These are phyloP conservation scores for Exsudoporus frostii DNA, from an alignment of 768 basidiomycete genomes.

Conservation along the genomic window DNA sequence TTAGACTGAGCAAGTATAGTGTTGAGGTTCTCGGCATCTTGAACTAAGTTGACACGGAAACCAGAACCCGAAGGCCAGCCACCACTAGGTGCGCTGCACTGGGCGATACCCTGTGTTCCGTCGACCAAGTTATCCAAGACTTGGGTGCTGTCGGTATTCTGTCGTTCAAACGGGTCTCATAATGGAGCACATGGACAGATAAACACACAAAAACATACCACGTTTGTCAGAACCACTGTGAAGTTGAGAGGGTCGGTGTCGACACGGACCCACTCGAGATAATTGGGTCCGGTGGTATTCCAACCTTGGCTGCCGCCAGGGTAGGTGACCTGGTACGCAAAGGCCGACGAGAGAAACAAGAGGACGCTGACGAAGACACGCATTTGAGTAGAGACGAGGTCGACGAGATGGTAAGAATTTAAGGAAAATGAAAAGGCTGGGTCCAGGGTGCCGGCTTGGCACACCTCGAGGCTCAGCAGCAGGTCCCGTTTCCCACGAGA, in stretches of 20 bases:
- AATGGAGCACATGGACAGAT: background rate
- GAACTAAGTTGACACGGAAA: slow-evolving; percentile 74
- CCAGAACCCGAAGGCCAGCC: slow-evolving; percentile 62
- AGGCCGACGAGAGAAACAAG: slow-evolving; percentile 51
- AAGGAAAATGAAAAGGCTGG: background rate
- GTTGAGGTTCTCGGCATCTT: slow-evolving; percentile 41
- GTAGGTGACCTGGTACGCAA: slow-evolving; percentile 60
- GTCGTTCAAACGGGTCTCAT: slow-evolving; percentile 4
- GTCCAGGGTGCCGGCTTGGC: slow-evolving; percentile 7
- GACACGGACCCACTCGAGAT: slow-evolving; percentile 62
- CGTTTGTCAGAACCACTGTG: slow-evolving; percentile 63
- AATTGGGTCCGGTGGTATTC: slow-evolving; percentile 52
- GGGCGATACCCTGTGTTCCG: slow-evolving; percentile 39
- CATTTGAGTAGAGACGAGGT: slow-evolving; percentile 34
- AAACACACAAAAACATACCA: slow-evolving; percentile 35
- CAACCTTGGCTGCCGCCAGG: slow-evolving; percentile 51
- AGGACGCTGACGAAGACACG: slow-evolving; percentile 40
- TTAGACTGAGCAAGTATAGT: slow-evolving; percentile 69
- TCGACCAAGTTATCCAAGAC: slow-evolving; percentile 56
- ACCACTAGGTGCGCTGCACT: slow-evolving; percentile 52
- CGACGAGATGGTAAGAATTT: background rate
- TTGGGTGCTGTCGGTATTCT: slow-evolving; percentile 41
- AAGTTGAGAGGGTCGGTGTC: slow-evolving; percentile 66
- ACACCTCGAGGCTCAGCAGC: background rate
- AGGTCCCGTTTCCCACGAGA: slow-evolving; percentile 23